Conservation (phyloP, 257 asterid species). For the Cruciata laevipes region DNA sequence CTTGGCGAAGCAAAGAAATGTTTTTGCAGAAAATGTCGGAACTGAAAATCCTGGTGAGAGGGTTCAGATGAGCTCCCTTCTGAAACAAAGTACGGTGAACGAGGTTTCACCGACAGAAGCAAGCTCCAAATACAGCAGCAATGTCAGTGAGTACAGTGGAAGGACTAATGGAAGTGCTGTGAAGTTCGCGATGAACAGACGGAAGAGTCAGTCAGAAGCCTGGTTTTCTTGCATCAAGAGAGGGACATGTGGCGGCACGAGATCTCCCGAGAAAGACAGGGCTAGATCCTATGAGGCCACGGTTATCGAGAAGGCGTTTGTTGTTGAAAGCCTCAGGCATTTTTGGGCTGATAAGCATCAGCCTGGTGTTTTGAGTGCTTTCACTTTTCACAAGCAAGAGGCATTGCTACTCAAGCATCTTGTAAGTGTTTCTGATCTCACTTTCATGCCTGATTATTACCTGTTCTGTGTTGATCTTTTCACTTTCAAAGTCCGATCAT, state of each 20-base stretch:
- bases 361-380: constrained; percentile 50
- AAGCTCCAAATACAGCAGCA: constrained; percentile 43
- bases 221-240: constrained; percentile 71
- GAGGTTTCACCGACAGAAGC: constrained; percentile 24
- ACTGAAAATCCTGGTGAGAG: constrained; percentile 32
- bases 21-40: constrained; percentile 15
- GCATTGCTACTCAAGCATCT: constrained; percentile 59
- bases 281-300: constrained; percentile 54
- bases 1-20: constrained; percentile 16
- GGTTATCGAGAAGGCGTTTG: constrained; percentile 57
- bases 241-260: constrained; percentile 52
- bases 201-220: constrained; percentile 43
- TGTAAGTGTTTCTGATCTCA: constrained; percentile 39
- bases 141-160: constrained; percentile 40
- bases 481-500: too few species aligned
- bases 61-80: constrained; percentile 12
- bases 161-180: constrained; percentile 47
- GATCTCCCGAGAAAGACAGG: constrained; percentile 53
- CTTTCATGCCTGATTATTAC: too few species aligned
- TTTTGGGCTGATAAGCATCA: constrained; percentile 83
- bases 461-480: too few species aligned
- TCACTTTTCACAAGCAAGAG: constrained; percentile 70
- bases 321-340: constrained; percentile 61
- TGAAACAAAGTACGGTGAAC: constrained; percentile 20
- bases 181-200: constrained; percentile 46